These are phyloP conservation scores for Codiaeum variegatum DNA, from an alignment of 441 rosid genomes.

Conservation along the genomic window DNA sequence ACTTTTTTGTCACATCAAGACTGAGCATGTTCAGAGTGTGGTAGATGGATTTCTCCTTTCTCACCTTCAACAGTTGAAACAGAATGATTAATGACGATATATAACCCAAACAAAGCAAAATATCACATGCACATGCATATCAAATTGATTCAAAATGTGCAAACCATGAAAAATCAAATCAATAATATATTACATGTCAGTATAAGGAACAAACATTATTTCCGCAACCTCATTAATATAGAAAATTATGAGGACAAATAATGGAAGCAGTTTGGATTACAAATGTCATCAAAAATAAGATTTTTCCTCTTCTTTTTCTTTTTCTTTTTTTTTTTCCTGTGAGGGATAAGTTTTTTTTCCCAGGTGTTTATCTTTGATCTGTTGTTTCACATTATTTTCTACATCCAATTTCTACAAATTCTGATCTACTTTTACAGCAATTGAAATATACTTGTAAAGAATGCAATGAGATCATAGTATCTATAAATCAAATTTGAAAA, in stretches of 20 bases:
- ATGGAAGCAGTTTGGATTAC: neutral
- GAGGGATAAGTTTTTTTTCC: neutral
- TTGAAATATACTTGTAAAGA: neutral
- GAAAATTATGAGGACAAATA: neutral
- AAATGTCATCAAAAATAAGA: neutral
- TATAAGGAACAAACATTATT: neutral
- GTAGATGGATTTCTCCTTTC: conserved; percentile 69
- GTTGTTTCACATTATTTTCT: neutral
- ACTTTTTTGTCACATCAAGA: conserved; percentile 73
- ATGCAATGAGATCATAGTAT: neutral
- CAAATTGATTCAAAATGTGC: neutral
- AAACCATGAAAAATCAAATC: neutral
- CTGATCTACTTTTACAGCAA: conserved; percentile 3
- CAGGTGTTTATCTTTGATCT: neutral
- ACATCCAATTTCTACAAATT: neutral
- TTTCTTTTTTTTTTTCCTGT: neutral
- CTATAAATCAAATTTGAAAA: neutral
- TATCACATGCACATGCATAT: neutral
- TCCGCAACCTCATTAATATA: neutral
- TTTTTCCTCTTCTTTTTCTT: neutral
- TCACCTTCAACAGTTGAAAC: conserved; percentile 46
- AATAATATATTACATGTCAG: neutral
- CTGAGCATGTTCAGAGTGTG: conserved; percentile 76
- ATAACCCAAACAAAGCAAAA: conserved; percentile 6
- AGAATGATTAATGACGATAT: conserved; percentile 11